Base-by-base conservation (phyloP, 345 rosid genomes). In the Rubroshorea leprosula region DNA sequence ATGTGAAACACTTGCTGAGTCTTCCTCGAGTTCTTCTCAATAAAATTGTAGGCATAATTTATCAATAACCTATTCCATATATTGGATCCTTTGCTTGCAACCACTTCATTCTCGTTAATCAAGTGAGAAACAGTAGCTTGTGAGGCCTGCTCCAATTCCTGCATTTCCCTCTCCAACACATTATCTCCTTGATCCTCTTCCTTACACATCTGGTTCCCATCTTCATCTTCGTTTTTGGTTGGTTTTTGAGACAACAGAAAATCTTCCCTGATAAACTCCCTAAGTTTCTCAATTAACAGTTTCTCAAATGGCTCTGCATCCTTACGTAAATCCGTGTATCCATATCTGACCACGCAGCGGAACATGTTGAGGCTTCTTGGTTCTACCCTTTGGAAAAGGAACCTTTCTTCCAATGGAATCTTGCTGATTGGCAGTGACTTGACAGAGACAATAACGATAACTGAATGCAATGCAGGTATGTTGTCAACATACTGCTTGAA, bases 301-400 rank as follows among this genome's bases (percentile, higher is more conserved):
- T 4, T 24, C 64, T 76, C 82, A 17, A 83, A 78, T 0, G 72
- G 18, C 0, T 68, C 55, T 23, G 67, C 71, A 27, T 78, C 72
- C 0, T 72, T 61, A 18, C 61, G 21, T 10, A 64, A 27, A 35
- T 80, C 80, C 0, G 24, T 72, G 64, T 80, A 83, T 1, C 86
- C 82, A 3, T 78, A 76, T 29, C 88, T 69, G 9, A 63, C 83
- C 0, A 74, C 64, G 17, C 89, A 83, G 1, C 64, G 66, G 56
- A 71, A 80, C 7, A 78, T 56, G 21, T 65, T 60, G 9, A 78
- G 52, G 22, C 65, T 76, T 1, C n/a, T 39, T 0, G 77, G 73
- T 2, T 68, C 64, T 8, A 76, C 76, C 22, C 85, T 26, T 0
- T 68, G 61, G 47, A 80, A 80, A 13, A 74, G 43, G 55, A 76